Conservation (phyloP, 768 basidiomycete species). For the Rhodocollybia butyracea region DNA sequence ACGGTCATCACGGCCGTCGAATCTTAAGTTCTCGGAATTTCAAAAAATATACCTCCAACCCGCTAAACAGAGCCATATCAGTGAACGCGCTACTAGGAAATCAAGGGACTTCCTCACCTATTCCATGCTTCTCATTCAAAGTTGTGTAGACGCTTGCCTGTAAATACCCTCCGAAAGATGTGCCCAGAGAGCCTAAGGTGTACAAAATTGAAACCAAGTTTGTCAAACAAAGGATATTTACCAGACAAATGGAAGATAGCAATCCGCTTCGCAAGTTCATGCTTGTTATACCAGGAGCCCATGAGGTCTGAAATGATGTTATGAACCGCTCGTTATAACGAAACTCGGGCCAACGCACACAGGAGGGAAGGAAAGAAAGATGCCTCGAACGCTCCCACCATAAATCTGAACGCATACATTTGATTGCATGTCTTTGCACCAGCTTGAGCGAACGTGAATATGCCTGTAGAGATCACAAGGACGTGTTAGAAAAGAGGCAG, state of each 20-base stretch:
- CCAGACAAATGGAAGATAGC: constrained; percentile 23
- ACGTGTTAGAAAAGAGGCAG: not conserved
- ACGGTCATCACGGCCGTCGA: not conserved
- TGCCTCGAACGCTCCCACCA: constrained; percentile 21
- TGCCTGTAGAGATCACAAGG: constrained; percentile 1
- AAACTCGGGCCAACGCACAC: not conserved
- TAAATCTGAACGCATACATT: constrained; percentile 22
- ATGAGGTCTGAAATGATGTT: constrained; percentile 12
- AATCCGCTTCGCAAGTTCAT: constrained; percentile 21
- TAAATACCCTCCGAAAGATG: constrained; percentile 22
- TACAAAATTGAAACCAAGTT: not conserved
- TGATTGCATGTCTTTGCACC: constrained; percentile 19
- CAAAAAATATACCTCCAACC: constrained; percentile 19
- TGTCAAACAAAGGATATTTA: not conserved
- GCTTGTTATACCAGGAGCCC: constrained; percentile 23
- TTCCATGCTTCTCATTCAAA: constrained; percentile 17
- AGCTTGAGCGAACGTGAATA: constrained; percentile 24
- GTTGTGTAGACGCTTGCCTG: constrained; percentile 21
- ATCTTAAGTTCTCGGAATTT: not conserved
- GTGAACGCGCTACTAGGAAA: not conserved
- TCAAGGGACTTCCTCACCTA: constrained; percentile 3
- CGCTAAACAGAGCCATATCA: constrained; percentile 2
- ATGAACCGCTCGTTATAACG: not conserved
- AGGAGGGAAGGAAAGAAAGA: constrained; percentile 20
- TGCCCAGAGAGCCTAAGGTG: constrained; percentile 18